Conservation (phyloP, 768 basidiomycete genomes). For the Mycena vulgaris region DNA sequence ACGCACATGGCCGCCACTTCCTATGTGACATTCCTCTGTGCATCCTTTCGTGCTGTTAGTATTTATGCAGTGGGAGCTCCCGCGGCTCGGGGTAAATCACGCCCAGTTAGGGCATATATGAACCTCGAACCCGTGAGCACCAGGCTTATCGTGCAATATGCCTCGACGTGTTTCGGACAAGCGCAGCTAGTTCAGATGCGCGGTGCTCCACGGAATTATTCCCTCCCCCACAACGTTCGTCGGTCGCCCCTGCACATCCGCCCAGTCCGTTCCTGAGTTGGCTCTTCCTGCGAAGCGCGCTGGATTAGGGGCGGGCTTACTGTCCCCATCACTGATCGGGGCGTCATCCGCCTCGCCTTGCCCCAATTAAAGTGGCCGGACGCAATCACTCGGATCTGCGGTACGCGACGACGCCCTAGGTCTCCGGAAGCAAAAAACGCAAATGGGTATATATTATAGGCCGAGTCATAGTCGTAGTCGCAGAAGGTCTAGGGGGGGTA, state of each 20-base stretch:
- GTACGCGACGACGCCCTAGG: neutral
- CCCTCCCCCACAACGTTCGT: conserved; percentile 2
- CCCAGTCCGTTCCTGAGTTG: neutral
- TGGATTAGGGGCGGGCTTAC: neutral
- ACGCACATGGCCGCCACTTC: neutral
- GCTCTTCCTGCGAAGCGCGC: neutral
- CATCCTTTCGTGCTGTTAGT: no score
- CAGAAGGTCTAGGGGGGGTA: conserved; percentile 14
- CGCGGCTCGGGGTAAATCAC: neutral
- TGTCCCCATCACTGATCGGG: neutral
- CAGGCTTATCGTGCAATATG: neutral
- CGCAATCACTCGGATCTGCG: neutral
- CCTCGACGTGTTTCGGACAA: no score
- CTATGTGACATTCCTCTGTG: neutral
- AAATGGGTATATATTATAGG: conserved; percentile 29
- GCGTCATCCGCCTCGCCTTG: no score
- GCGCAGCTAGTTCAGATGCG: neutral
- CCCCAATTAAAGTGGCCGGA: neutral
- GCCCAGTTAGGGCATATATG: neutral
- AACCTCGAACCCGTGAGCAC: neutral
- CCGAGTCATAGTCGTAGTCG: conserved; percentile 5
- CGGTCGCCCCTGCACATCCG: neutral
- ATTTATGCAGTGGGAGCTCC: no score
- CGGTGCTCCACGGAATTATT: neutral
- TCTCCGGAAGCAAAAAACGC: neutral